Conservation (phyloP, 805 yeast species). For the Kuraishia cidri region DNA sequence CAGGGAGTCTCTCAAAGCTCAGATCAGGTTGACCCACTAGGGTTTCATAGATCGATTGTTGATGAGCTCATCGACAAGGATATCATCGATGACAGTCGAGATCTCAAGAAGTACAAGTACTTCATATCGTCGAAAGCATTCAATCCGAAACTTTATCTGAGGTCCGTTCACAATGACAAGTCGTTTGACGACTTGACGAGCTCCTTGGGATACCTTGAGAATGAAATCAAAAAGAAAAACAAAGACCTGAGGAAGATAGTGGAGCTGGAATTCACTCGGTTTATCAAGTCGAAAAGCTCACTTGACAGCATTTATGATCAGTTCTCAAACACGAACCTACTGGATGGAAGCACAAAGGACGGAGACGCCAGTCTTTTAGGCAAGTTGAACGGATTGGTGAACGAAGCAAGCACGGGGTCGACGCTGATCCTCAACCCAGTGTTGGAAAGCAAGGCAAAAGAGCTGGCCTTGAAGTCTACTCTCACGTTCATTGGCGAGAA, state of each 20-base stretch:
- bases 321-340: conserved; percentile 24
- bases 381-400: conserved; percentile 27
- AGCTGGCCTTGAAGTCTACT: conserved; percentile 38
- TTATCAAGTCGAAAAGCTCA: conserved; percentile 55
- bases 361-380: conserved; percentile 15
- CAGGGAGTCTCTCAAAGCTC: too few species aligned
- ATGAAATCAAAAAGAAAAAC: conserved; percentile 38
- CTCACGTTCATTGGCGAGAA: conserved; percentile 42
- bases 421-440: conserved; percentile 52
- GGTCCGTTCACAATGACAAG: conserved; percentile 46
- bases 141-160: conserved; percentile 46
- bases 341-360: conserved; percentile 6
- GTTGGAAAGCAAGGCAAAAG: conserved; percentile 36
- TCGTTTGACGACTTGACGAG: conserved; percentile 37
- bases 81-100: conserved; percentile 25
- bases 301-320: conserved; percentile 52
- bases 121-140: conserved; percentile 50
- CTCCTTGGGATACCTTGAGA: conserved; percentile 40
- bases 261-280: conserved; percentile 51
- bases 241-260: conserved; percentile 40
- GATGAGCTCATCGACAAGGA: conserved; percentile 29
- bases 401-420: conserved; percentile 38
- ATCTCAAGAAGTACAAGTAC: conserved; percentile 27
- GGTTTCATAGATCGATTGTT: conserved; percentile 36
- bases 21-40: conserved; percentile 39